Base-by-base conservation (phyloP, 2,329 filamentous ascomycete genomes). In the Sphaerulina vaccinii region DNA sequence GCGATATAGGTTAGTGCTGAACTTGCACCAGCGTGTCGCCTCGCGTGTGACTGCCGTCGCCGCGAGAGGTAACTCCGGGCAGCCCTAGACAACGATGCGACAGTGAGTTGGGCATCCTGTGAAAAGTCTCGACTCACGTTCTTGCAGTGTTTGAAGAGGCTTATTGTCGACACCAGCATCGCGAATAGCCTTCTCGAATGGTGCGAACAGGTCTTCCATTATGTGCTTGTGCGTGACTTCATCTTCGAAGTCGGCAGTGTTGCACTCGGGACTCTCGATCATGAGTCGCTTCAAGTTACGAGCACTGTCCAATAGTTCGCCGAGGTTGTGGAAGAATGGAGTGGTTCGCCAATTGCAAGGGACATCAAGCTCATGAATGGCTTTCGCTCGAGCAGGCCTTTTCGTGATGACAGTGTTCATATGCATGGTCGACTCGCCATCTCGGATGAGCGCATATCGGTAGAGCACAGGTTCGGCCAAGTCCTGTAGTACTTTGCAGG, bases 211-310 rank as follows among this genome's bases (percentile, higher is more conserved):
- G 18, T 40, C 19, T 13, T 36, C 41, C 2, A 40, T 46, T 56
- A 61, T 62, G 3, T 52, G 19, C 23, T 41, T 21, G 58, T 59
- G 58, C 2, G 36, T 27, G 15, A 43, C 52, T 9, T 54, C 42
- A 7, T 49, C 49, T 33, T 63, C 60, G 39, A 63, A 63, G 5
- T 59, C 41, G 21, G 42, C 51, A 3, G 41, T 52, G 19, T 57
- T 60, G 47, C 57, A 60, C 22, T 57, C 32, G 3, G 60, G 60
- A 37, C 55, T 61, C 37, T 63, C 59, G 8, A 61, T 38, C 33
- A 54, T 54, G n/a, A 62, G 32, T n/a, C 53, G 32, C 36, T 51
- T 49, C 27, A 62, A 7, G 27, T 58, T 57, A 5, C 8, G 15
- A 5, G 58, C 54, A 11, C 15, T 38, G 11, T 19, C 21, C 1